Evolutionary conservation across 2,329 filamentous ascomycete species (phyloP).

Genomic region (Cryphonectria nitschkei): DNA sequence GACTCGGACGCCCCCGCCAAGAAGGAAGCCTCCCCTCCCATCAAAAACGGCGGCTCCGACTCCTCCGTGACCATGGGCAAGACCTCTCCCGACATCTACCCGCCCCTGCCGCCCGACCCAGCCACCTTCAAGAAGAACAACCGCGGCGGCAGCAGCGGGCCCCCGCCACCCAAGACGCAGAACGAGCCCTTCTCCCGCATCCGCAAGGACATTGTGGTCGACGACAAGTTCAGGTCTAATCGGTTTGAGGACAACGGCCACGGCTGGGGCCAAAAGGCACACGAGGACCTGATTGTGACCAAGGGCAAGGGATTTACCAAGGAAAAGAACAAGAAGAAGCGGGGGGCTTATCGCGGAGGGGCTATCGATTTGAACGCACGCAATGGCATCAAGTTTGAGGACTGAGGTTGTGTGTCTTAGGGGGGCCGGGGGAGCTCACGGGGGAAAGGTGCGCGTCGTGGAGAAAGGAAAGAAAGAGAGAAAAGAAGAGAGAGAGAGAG

Average conservation of each 20-base stretch:
- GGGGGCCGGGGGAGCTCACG: not conserved
- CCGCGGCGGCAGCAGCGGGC: slow-evolving; percentile 43
- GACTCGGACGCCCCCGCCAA: slow-evolving; percentile 36
- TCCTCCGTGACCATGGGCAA: slow-evolving; percentile 54
- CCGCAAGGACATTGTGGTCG: slow-evolving; percentile 68
- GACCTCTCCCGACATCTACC: slow-evolving; percentile 53
- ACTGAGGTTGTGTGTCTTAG: slow-evolving; percentile 55
- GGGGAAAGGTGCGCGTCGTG: too few relatives aligned
- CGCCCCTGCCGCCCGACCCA: slow-evolving; percentile 58
- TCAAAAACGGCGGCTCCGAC: slow-evolving; percentile 41
- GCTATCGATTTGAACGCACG: slow-evolving; percentile 80
- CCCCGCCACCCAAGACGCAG: slow-evolving; percentile 50
- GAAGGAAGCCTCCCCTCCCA: slow-evolving; percentile 31
- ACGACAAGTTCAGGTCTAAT: slow-evolving; percentile 75
- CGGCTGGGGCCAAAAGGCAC: slow-evolving; percentile 86
- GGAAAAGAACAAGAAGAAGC: slow-evolving; percentile 99
- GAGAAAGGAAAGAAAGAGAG: too few relatives aligned
- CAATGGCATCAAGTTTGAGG: slow-evolving; percentile 93
- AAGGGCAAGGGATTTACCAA: slow-evolving; percentile 98
- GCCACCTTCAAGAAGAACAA: slow-evolving; percentile 38
- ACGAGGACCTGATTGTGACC: slow-evolving; percentile 85
- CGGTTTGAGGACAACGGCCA: slow-evolving; percentile 70
- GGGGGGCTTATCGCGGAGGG: slow-evolving; percentile 87
- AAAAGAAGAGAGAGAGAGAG: not conserved
- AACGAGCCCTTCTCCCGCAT: slow-evolving; percentile 79